These are phyloP conservation scores for Coniochaeta sp. DNA, from an alignment of 2,329 filamentous ascomycete species.

Conservation along the genomic window DNA sequence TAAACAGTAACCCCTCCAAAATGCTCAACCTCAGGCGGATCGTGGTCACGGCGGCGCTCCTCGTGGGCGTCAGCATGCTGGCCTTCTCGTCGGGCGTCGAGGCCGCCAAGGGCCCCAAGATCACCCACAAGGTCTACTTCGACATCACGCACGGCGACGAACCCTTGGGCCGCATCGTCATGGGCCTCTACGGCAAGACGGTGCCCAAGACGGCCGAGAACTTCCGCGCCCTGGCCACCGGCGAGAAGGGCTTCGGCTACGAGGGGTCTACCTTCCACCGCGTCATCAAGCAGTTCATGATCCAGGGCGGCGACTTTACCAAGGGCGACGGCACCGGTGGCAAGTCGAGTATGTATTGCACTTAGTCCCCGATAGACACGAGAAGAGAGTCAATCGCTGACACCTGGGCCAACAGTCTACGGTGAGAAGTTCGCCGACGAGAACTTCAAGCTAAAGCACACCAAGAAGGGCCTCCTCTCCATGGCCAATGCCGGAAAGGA, in stretches of 20 bases:
- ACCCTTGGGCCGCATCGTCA: constrained; percentile 65
- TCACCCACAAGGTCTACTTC: constrained; percentile 92
- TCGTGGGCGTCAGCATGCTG: constrained; percentile 67
- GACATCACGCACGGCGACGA: constrained; percentile 74
- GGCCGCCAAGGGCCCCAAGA: constrained; percentile 82
- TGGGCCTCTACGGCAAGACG: constrained; percentile 83
- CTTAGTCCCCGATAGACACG: background rate
- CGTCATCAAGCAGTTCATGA: constrained; percentile 88
- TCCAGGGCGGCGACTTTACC: constrained; percentile 86
- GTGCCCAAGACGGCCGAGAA: constrained; percentile 70
- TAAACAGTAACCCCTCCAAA: background rate
- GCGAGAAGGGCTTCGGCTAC: constrained; percentile 82
- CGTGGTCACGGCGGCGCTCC: constrained; percentile 64
- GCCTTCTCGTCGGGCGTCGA: constrained; percentile 70
- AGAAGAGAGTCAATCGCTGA: background rate
- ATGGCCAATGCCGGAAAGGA: constrained; percentile 83
- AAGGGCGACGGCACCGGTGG: constrained; percentile 75
- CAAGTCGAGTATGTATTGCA: constrained; percentile 62
- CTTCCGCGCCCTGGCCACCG: constrained; percentile 74
- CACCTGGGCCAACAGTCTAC: constrained; percentile 51
- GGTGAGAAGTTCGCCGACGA: constrained; percentile 78
- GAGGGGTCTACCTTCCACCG: constrained; percentile 80
- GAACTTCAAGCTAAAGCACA: constrained; percentile 95
- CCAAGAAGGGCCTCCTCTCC: constrained; percentile 73
- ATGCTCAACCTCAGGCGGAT: constrained; percentile 74